Conservation (phyloP, 2,329 filamentous ascomycete genomes). For the Clarireedia monteithiana region DNA sequence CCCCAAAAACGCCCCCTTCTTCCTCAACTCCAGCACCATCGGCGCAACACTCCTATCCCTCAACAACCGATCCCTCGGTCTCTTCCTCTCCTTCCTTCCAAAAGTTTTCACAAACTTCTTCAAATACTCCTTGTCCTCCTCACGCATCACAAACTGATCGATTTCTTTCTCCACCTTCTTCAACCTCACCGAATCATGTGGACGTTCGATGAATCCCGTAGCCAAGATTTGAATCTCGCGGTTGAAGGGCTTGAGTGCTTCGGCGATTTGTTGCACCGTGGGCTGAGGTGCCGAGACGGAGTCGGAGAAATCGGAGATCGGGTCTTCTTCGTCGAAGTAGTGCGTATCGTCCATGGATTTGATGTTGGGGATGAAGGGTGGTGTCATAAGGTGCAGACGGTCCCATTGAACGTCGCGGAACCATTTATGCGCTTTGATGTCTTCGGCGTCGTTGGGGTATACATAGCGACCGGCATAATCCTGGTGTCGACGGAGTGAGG, state of each 20-base stretch:
- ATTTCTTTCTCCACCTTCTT: conserved; percentile 29
- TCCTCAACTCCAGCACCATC: conserved; percentile 70
- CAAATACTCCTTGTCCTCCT: conserved; percentile 30
- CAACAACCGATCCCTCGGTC: conserved; percentile 77
- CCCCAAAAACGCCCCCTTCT: conserved; percentile 76
- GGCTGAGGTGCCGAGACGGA: conserved; percentile 27
- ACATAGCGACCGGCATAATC: conserved; percentile 55
- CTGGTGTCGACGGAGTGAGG: conserved; percentile 15
- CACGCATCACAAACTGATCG: conserved; percentile 24
- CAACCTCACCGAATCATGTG: conserved; percentile 25
- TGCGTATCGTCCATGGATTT: conserved; percentile 64
- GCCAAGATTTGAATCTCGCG: conserved; percentile 29
- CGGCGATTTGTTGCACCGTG: conserved; percentile 22
- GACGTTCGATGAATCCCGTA: conserved; percentile 25
- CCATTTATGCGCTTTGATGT: conserved; percentile 85
- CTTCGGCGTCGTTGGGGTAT: conserved; percentile 74
- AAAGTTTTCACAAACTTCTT: conserved; percentile 29
- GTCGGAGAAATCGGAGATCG: conserved; percentile 56
- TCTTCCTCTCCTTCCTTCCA: conserved; percentile 57
- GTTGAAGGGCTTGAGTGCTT: conserved; percentile 28
- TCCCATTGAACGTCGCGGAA: conserved; percentile 77
- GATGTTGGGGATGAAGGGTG: conserved; percentile 75
- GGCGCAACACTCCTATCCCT: conserved; percentile 61
- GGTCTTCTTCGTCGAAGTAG: conserved; percentile 81
- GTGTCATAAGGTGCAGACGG: conserved; percentile 58